A percentile compares a stretch with the other conserved stretches of the same genome.
Conservation (phyloP, 495 filamentous ascomycete genomes). For the Astrothelium subdiscretum region DNA sequence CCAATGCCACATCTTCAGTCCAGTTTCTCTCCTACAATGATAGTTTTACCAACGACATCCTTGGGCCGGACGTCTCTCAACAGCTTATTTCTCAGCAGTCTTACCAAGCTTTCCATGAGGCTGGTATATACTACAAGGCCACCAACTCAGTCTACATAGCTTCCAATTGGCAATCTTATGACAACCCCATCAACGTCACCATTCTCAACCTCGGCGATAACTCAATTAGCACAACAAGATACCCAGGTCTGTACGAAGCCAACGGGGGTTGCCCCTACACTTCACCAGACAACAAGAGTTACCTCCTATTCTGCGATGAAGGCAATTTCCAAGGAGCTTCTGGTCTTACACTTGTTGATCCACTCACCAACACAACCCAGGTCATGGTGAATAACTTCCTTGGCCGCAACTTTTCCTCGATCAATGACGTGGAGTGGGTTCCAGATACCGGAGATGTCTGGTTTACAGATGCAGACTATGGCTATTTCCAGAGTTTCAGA, state of each 20-base stretch:
- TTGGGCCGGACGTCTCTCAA: slow-evolving; percentile 19
- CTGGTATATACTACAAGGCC: slow-evolving; percentile 40
- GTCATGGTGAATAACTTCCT: slow-evolving; percentile 12
- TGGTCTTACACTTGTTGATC: slow-evolving; percentile 10
- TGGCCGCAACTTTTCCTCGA: slow-evolving; percentile 12
- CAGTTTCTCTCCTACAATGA: slow-evolving; percentile 22
- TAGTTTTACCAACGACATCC: slow-evolving; percentile 20
- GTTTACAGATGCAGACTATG: slow-evolving; percentile 24
- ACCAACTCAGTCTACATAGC: slow-evolving; percentile 48
- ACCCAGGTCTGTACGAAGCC: slow-evolving; percentile 18
- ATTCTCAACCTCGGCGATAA: slow-evolving; percentile 22
- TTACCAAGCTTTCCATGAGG: slow-evolving; percentile 43
- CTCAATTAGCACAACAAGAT: slow-evolving; percentile 26
- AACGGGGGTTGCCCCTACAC: slow-evolving; percentile 25
- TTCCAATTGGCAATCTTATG: slow-evolving; percentile 34
- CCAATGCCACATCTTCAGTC: slow-evolving; percentile 17
- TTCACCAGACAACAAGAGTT: slow-evolving; percentile 13
- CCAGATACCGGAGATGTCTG: slow-evolving; percentile 15
- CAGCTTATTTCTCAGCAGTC: slow-evolving; percentile 16
- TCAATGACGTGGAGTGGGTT: slow-evolving; percentile 16
- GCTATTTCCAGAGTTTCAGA: slow-evolving; percentile 27
- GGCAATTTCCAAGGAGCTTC: slow-evolving; percentile 19
- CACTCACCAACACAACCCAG: slow-evolving; percentile 1
- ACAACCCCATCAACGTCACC: slow-evolving; percentile 26
- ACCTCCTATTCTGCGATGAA: slow-evolving; percentile 25